Evolutionary conservation across 108 stramenopile genomes (phyloP).

Genomic region (Pseudonitzschia multistriata): DNA sequence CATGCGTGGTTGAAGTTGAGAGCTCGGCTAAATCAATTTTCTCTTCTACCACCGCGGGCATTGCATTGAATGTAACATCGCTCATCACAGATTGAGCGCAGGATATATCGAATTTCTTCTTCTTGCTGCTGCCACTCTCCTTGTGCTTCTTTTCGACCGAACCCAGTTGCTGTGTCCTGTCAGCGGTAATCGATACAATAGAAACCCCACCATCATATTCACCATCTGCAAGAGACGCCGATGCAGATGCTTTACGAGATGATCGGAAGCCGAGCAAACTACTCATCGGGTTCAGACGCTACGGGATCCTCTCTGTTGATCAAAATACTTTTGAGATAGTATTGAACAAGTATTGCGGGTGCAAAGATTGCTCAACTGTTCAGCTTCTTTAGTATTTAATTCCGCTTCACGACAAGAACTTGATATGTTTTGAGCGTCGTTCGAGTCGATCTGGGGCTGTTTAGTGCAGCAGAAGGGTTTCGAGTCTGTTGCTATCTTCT

Average conservation of each 20-base stretch:
- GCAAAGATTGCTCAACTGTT: no score
- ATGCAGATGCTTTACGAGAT: not conserved
- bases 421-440: no score
- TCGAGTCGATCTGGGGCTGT: no score
- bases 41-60: not conserved
- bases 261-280: not conserved
- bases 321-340: no score
- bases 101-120: not conserved
- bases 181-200: not conserved
- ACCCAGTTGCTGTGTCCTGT: not conserved
- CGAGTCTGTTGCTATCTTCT: no score
- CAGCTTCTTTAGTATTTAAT: no score
- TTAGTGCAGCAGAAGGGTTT: no score
- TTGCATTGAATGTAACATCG: not conserved
- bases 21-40: not conserved
- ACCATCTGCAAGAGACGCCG: not conserved
- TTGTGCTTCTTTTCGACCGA: no score
- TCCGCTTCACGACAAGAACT: no score
- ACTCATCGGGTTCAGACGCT: no score
- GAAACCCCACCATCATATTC: not conserved
- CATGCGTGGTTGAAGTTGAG: not conserved
- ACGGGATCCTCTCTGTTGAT: no score
- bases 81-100: constrained; percentile 10
- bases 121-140: not conserved
- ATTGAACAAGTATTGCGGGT: no score